These are phyloP conservation scores for Blastobotrys petasosporus DNA, from an alignment of 1,139 yeast species.

Conservation along the genomic window DNA sequence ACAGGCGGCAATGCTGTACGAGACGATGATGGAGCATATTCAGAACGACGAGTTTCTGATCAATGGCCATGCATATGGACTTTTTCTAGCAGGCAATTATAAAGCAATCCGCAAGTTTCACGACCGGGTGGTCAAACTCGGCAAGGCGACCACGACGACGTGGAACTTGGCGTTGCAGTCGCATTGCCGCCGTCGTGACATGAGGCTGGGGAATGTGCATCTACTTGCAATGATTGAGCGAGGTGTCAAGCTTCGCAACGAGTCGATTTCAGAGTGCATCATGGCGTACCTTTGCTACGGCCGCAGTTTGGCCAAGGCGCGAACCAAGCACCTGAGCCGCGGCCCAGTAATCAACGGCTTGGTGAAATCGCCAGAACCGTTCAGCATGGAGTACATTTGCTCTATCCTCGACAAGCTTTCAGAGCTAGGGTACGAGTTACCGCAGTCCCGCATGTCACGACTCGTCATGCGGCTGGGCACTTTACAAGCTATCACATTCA, in stretches of 20 bases:
- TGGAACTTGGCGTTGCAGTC: constrained; percentile 14
- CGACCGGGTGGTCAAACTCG: neutral
- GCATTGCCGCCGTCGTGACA: neutral
- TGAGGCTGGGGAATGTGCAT: neutral
- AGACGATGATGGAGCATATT: neutral
- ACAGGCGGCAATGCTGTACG: neutral
- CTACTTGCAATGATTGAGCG: constrained; percentile 3
- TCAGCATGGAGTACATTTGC: constrained; percentile 4
- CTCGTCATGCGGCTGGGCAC: constrained; percentile 3
- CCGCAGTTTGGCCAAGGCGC: neutral
- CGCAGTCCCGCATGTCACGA: neutral
- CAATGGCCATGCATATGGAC: constrained; percentile 10
- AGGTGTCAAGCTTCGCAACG: neutral
- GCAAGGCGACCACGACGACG: constrained; percentile 7
- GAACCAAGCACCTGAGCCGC: neutral
- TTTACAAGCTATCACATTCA: constrained; percentile 2
- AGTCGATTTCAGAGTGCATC: constrained; percentile 4
- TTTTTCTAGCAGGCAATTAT: neutral
- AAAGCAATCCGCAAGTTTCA: constrained; percentile 8
- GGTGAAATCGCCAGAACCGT: constrained; percentile 1
- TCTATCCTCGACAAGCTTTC: neutral
- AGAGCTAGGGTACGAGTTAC: neutral
- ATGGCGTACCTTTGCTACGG: constrained; percentile 7
- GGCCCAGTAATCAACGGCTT: neutral
- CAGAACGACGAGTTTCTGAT: neutral